Evolutionary conservation across 148 eudicot genomes (phyloP).

Genomic region (Camellia lanceoleosa): DNA sequence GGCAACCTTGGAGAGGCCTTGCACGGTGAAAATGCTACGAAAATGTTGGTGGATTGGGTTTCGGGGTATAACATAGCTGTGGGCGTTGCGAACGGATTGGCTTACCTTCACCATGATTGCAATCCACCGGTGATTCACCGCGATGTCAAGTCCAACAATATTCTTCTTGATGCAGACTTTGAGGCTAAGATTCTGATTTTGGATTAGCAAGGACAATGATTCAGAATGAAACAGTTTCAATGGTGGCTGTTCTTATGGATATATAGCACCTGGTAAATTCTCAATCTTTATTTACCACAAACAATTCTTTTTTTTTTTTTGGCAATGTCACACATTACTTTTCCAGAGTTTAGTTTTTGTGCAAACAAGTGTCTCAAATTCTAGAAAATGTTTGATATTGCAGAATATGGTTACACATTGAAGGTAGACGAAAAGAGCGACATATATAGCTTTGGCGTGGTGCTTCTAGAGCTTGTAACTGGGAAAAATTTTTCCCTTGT

Average conservation of each 20-base stretch:
- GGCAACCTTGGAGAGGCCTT: constrained; percentile 86
- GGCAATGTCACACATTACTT: too few species aligned
- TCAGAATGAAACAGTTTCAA: constrained; percentile 67
- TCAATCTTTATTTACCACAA: neutral
- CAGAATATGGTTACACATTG: constrained; percentile 92
- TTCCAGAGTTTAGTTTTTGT: too few species aligned
- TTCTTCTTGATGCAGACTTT: constrained; percentile 69
- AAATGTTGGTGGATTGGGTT: constrained; percentile 83
- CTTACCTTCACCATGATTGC: constrained; percentile 93
- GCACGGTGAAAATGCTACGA: constrained; percentile 55
- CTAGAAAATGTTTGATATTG: constrained; percentile 5
- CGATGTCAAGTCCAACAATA: constrained; percentile 86
- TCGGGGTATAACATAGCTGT: constrained; percentile 75
- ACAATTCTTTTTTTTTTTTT: too few species aligned
- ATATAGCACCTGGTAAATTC: constrained; percentile 87
- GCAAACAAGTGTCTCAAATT: too few species aligned
- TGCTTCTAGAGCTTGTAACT: constrained; percentile 77
- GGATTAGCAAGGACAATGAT: constrained; percentile 81
- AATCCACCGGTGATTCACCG: constrained; percentile 81
- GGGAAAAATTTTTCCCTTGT: constrained; percentile 33
- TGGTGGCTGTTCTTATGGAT: constrained; percentile 94
- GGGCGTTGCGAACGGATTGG: constrained; percentile 89
- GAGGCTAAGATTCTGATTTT: constrained; percentile 86
- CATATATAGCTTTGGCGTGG: constrained; percentile 92
- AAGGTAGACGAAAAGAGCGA: constrained; percentile 91